Percentiles rank a stretch among this genome's conserved stretches.
Conservation (phyloP, 805 yeast species). For the Priceomyces castillae region DNA sequence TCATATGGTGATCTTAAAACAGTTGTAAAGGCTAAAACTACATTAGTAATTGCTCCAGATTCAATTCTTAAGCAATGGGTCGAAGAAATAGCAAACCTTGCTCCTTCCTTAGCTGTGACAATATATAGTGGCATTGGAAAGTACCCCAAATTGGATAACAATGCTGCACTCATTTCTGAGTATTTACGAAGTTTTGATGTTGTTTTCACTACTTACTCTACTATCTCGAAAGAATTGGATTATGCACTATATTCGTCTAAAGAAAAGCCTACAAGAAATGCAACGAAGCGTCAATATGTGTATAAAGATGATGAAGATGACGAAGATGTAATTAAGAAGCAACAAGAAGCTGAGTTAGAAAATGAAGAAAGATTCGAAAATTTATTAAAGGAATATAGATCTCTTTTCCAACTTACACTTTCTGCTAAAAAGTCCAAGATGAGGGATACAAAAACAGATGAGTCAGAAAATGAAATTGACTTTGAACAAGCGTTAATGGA, state of each 20-base stretch:
- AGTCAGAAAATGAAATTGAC: conserved; percentile 24
- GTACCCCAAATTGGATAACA: conserved; percentile 25
- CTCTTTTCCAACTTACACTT: conserved; percentile 26
- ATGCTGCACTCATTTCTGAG: conserved; percentile 47
- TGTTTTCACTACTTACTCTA: conserved; percentile 73
- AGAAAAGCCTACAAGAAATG: conserved; percentile 43
- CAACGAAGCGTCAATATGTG: conserved; percentile 20
- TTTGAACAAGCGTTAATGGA: conserved; percentile 33
- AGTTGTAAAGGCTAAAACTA: conserved; percentile 58
- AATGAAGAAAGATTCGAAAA: conserved; percentile 7
- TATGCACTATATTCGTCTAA: conserved; percentile 71
- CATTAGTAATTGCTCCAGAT: conserved; percentile 82
- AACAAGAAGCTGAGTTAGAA: conserved; percentile 1
- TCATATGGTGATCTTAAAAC: conserved; percentile 42
- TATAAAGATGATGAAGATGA: conserved; percentile 9
- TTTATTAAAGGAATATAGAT: conserved; percentile 17
- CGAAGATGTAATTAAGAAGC: conserved; percentile 7
- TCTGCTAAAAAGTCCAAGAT: conserved; percentile 22
- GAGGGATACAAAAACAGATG: conserved; percentile 23
- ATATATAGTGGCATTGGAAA: conserved; percentile 57
- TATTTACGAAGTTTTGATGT: conserved; percentile 64
- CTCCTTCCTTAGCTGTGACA: conserved; percentile 60
- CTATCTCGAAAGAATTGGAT: conserved; percentile 72
- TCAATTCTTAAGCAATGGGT: conserved; percentile 86
- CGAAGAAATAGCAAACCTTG: conserved; percentile 58